Percentiles rank a stretch among this genome's conserved stretches.
Evolutionary conservation across 139 green algal species (phyloP).

Genomic region (Chlorella sp.): DNA sequence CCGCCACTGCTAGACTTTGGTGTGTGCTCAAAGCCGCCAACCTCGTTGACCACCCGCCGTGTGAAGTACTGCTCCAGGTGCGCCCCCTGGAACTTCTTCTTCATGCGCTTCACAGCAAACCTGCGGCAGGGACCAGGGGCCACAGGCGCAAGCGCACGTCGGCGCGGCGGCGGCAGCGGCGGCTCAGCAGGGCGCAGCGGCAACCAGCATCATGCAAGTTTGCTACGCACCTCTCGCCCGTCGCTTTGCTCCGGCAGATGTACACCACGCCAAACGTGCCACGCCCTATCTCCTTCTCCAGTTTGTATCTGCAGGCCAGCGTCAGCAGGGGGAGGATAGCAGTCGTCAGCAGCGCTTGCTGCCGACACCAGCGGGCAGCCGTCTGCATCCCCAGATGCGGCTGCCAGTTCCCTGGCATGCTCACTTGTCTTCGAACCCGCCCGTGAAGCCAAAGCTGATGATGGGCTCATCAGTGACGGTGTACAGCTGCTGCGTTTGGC

Average conservation of each 20-base stretch:
- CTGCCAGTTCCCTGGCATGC: too few relatives aligned
- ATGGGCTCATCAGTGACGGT: constrained; percentile 14
- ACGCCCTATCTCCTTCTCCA: constrained; percentile 41
- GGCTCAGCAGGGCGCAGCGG: neutral
- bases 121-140: constrained; percentile 32
- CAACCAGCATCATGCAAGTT: neutral
- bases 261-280: constrained; percentile 51
- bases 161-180: neutral
- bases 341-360: too few relatives aligned
- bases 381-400: too few relatives aligned
- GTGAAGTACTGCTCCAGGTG: constrained; percentile 65
- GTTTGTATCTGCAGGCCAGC: too few relatives aligned
- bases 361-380: too few relatives aligned
- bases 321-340: too few relatives aligned
- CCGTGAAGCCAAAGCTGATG: constrained; percentile 32
- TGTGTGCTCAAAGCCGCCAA: too few relatives aligned
- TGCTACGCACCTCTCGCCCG: constrained; percentile 23
- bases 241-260: constrained; percentile 14
- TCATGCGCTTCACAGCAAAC: constrained; percentile 73
- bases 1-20: too few relatives aligned
- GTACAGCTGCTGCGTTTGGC: constrained; percentile 28
- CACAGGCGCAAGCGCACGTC: neutral
- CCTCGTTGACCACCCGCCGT: constrained; percentile 71
- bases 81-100: constrained; percentile 54
- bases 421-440: constrained; percentile 30